Base-by-base conservation (phyloP, 208 protist species). In the Trypanosoma scelopori region DNA sequence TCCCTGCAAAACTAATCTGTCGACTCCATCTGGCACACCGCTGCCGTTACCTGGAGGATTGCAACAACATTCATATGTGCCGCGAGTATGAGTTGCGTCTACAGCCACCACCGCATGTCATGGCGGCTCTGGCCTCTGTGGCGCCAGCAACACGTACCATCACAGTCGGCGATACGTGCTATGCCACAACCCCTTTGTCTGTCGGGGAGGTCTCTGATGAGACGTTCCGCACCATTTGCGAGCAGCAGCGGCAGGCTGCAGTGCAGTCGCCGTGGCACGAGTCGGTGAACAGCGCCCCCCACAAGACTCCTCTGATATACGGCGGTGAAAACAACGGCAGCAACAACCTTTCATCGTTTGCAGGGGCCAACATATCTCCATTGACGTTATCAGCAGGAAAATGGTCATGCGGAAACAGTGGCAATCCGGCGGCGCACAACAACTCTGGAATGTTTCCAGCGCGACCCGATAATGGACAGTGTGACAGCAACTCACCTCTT, bases 21-120 rank as follows among this genome's bases (percentile, higher is more conserved):
- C 82, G 91, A 27, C 79, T 96, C 25, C 91, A 96, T 68, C 69
- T 93, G 23, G 79, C 85, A 13, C 88, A 92, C 61, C 87, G 87
- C 63, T 96, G 91, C 76, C 87, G 88, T 15, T 96, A 96, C 74
- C 69, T 93, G 11, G 85, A 94, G 51, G 87, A 96, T 68, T 96
- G 91, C 78, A 96, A 96, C 66, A 96, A 96, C 68, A 91, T 96
- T 53, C 91, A 96, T 72, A 80, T 96, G 53, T 96, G 91, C 76
- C 91, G 86, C 58, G 85, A 92, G 69, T 91, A 82, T 57, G 85
- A 95, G 50, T 49, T 83, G 15, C 82, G 73, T 39, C 75, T 94
- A 51, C 89, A 88, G 55, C 89, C 84, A 5, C 86, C 89, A 23
- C 82, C 85, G 23, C 77, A 92, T 39, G 69, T 90, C 50, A 62